phyloP scores from a whole-genome alignment of 2,329 filamentous ascomycete species.

The Dothideomycetes sp. region DNA sequence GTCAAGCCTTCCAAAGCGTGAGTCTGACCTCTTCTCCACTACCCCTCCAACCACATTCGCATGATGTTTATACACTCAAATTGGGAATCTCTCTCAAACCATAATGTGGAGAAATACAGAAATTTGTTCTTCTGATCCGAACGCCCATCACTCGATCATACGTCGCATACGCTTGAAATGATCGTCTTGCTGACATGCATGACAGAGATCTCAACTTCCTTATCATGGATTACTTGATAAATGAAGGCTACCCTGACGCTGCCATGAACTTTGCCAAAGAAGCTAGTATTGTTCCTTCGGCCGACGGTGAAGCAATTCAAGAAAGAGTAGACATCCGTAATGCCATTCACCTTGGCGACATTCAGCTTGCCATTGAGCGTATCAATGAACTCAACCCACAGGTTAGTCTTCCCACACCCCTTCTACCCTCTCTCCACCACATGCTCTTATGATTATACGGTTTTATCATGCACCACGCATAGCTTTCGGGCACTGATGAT shows the following conservation, averaged over 20 bases:
- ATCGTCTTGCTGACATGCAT: conserved; percentile 17
- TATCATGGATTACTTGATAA: conserved; percentile 94
- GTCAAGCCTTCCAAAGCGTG: conserved; percentile 80
- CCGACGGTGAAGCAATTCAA: conserved; percentile 60
- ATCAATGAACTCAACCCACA: conserved; percentile 86
- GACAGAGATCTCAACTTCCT: conserved; percentile 85
- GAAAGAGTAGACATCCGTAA: conserved; percentile 75
- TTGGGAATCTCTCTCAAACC: conserved; percentile 99
- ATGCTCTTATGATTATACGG: conserved; percentile 83
- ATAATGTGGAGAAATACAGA: conserved; percentile 80
- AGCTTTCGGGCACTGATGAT: conserved; percentile 79
- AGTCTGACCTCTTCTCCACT: conserved; percentile 25
- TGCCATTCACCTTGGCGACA: conserved; percentile 75
- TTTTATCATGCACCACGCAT: conserved; percentile 99
- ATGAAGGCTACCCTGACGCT: conserved; percentile 86
- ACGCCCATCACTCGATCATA: conserved; percentile 2
- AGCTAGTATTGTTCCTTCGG: conserved; percentile 71
- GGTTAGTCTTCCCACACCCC: conserved; percentile 49
- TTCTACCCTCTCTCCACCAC: conserved; percentile 14
- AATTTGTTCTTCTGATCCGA: conserved; percentile 64
- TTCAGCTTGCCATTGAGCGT: conserved; percentile 73
- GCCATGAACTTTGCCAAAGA: conserved; percentile 90
- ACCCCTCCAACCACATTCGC: conserved; percentile 28
- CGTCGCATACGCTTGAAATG: conserved; percentile 9
- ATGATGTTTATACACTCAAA: conserved; percentile 77